Base-by-base conservation (phyloP, 2,329 filamentous ascomycete species). In the Claviceps capensis region DNA sequence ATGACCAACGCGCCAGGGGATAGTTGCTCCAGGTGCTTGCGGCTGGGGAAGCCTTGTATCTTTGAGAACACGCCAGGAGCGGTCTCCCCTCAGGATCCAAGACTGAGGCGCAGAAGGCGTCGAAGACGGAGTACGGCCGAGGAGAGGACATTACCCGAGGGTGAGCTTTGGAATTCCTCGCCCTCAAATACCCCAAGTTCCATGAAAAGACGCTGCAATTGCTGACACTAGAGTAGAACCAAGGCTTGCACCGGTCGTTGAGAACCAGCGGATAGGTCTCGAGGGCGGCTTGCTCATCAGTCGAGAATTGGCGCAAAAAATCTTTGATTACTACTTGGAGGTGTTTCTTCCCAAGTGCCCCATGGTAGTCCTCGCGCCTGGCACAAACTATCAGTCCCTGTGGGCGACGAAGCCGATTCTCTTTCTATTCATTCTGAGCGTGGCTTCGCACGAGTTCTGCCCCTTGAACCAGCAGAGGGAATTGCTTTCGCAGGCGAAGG, bases 401-500 rank as follows among this genome's bases (percentile, higher is more conserved):
- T 36, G 51, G 17, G 51, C 45, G 23, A 52, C 51, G 41, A 52
- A n/a, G 26, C 51, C 51, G 11, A 34, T 52, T 17, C 51, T 52
- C 17, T 45, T 49, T 14, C 46, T 52, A 11, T 43, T 41, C 9
- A 52, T 52, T 37, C 40, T 52, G 30, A 52, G 51, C 34, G 51
- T 49, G 5, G 37, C 51, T n/a, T 30, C 51, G 4, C 13, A 11
- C 13, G 46, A 17, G 6, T 45, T 22, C n/a, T 52, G 51, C 16
- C 16, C 46, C 9, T 19, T 16, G 13, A 41, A 40, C 3, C 41
- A 52, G 34, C 51, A 52, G 30, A 26, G 19, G 5, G 26, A 52
- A 7, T 22, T 52, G 26, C 34, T 43, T 22, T 34, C 41, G 16
- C 37, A 49, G 47, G 14, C 47, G 13, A 49, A 41, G 41, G 17